Conservation (phyloP, 164 flowering plant genomes). For the Stephania cephalantha region DNA sequence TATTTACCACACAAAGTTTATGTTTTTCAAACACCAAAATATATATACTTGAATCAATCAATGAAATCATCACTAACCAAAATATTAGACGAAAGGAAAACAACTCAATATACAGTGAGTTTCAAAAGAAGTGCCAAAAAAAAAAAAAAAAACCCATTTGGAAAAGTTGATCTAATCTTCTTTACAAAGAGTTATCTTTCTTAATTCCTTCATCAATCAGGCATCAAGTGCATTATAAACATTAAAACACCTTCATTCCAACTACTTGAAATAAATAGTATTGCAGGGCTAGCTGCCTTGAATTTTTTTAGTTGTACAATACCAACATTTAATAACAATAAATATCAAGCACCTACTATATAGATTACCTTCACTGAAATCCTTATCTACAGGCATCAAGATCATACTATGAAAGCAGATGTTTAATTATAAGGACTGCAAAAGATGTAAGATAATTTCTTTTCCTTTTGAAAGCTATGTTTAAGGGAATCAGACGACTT, state of each 20-base stretch:
- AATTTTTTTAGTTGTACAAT: too few relatives aligned
- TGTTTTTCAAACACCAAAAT: too few relatives aligned
- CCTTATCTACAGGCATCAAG: background rate
- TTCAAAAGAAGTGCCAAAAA: background rate
- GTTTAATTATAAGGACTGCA: too few relatives aligned
- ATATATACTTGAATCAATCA: too few relatives aligned
- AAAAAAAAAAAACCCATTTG: background rate
- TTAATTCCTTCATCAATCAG: background rate
- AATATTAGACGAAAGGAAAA: too few relatives aligned
- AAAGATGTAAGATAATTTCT: too few relatives aligned
- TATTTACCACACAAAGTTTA: too few relatives aligned
- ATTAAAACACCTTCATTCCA: background rate
- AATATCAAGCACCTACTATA: too few relatives aligned
- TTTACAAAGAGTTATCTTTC: background rate
- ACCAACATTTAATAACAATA: background rate
- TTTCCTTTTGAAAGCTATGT: background rate
- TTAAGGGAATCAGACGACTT: background rate
- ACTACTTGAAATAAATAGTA: background rate
- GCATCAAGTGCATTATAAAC: background rate
- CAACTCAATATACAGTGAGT: too few relatives aligned
- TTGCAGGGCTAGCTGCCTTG: background rate
- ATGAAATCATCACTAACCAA: too few relatives aligned
- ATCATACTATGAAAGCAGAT: too few relatives aligned
- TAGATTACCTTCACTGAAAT: background rate
- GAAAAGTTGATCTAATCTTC: background rate